Evolutionary conservation across 768 basidiomycete genomes (phyloP), one percentile per base, ranked within the genome.

Genomic region (Hebeloma cylindrosporum): DNA sequence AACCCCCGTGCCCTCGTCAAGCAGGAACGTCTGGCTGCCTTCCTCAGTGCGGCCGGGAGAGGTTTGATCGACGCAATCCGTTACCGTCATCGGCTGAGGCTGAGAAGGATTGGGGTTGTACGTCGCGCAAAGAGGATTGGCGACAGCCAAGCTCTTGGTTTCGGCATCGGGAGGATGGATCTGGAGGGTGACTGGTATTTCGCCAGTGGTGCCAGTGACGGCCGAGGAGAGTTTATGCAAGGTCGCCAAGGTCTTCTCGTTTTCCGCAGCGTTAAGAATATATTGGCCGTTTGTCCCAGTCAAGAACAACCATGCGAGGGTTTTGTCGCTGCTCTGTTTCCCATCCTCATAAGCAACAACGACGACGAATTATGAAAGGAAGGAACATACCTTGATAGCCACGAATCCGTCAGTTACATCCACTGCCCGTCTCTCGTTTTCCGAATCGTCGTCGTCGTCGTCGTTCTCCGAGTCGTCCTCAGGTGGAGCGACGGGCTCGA

Each of bases 1-100:
- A 16, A 65, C 63, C 5, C 78, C 75, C 8, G 72, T 75, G 0
- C 43, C 47, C 10, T 64, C 56, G 51, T 83, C 66, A 58, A 77
- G 88, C 23, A 72, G 61, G 60, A 88, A 90, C 4, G 67, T 51
- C 60, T 90, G 86, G 50, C 77, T 80, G 53, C 61, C 63, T 53
- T 74, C 67, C 14, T 49, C 31, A 26, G 39, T 36, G 39, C 14
- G 31, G 23, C 18, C 36, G 9, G 40, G 26, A 10, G 48, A 47
- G 7, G 44, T 47, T 13, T 31, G n/a, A 39, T 53, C 49, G 18
- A 48, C 49, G 53, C 82, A 88, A 7, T 55, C 58, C 37, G 71
- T 60, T 59, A 78, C 70, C 4, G 70, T 73, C 57, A 88, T 66
- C 3, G 77, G 73, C n/a, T 71, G 67, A 2, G 77, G 68, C 2